Evolutionary conservation across 139 green algal species (phyloP).

Genomic region (Asterochloris sp.): DNA sequence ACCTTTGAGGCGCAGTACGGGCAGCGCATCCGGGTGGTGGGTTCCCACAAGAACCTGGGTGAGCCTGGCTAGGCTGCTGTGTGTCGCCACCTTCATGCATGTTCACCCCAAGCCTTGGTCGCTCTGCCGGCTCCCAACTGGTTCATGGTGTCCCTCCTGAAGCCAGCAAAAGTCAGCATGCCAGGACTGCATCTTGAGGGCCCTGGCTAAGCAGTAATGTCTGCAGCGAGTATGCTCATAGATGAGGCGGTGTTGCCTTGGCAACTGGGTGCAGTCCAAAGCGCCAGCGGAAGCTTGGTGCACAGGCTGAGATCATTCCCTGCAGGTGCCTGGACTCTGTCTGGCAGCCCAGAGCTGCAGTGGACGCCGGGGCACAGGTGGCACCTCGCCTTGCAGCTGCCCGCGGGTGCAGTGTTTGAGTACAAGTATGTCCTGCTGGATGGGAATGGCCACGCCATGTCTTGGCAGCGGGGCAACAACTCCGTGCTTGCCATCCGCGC

Average conservation of each 20-base stretch:
- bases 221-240: too few species aligned
- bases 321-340: constrained; percentile 35
- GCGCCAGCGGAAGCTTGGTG: too few species aligned
- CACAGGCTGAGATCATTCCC: too few species aligned
- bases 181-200: too few species aligned
- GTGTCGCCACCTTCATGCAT: too few species aligned
- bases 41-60: constrained; percentile 38
- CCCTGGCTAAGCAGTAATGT: too few species aligned
- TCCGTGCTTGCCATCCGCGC: constrained; percentile 45
- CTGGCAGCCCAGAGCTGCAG: constrained; percentile 27
- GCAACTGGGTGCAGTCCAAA: too few species aligned
- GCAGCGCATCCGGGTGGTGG: constrained; percentile 41
- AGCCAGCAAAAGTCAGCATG: background rate
- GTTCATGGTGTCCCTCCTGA: background rate
- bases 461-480: constrained; percentile 61
- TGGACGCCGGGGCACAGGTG: constrained; percentile 48
- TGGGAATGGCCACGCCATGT: constrained; percentile 26
- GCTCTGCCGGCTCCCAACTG: background rate
- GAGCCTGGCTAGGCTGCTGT: background rate
- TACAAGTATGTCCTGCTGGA: constrained; percentile 62
- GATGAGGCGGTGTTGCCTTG: too few species aligned
- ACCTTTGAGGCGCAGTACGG: constrained; percentile 43
- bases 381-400: constrained; percentile 30
- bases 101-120: too few species aligned
- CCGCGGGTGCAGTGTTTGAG: constrained; percentile 33